Evolutionary conservation across 2,329 filamentous ascomycete genomes (phyloP), one percentile per base, ranked within the genome.

Genomic region (Fulvia fulva): DNA sequence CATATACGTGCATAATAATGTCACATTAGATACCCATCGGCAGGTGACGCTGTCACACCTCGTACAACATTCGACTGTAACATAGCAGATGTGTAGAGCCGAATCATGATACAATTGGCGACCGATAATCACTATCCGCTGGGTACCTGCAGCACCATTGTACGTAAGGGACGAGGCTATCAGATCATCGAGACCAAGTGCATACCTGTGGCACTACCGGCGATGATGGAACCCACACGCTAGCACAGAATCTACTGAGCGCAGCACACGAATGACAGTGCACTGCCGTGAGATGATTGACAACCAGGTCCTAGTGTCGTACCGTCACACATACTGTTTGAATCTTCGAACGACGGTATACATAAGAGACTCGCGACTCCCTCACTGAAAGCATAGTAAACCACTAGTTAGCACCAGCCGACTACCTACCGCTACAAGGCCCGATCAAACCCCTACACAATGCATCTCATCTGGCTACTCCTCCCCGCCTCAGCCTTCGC

Each of bases 21-120:
- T 49, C 41, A 59, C 50, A 59, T 56, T 32, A 56, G 51, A 61
- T 61, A 60, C 57, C 57, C 55, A 52, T 51, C 32, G 26, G 41
- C 34, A 53, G 50, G 34, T 44, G 32, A 30, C 26, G n/a, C 26
- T 41, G 53, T 9, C 19, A 22, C 16, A 23, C 41, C n/a, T 34
- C n/a, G 23, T 26, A 30, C 25, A 23, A 43, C 23, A 46, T 8
- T 25, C 19, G 32, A 9, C 37, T 44, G 46, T 56, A 56, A 56
- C 54, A 56, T 56, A 56, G 53, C 41, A 34, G 43, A 51, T 56
- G 46, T 51, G 44, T 56, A 51, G 45, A 56, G 54, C 54, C 45
- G 44, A 51, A 51, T 50, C 23, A 34, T 43, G 45, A 51, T 6
- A 56, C n/a, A n/a, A 30, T 32, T 32, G 47, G 32, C 47, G 2